Percentiles rank a stretch among this genome's conserved stretches.
phyloP scores from a whole-genome alignment of 2,329 filamentous ascomycete species.

The Cladosporium cucumerinum region DNA sequence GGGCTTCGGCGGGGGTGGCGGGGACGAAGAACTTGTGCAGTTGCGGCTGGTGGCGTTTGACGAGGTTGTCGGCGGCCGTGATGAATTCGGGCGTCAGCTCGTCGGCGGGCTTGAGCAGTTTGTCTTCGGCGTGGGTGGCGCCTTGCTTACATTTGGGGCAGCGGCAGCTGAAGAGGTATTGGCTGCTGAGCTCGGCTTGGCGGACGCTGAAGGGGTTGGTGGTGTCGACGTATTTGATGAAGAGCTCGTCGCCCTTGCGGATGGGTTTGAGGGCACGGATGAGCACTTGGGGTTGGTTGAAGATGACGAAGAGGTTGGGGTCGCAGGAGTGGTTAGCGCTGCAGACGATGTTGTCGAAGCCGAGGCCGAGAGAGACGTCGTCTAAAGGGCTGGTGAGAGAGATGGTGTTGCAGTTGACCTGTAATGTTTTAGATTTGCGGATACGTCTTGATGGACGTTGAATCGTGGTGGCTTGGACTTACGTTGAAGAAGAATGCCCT shows the following conservation, averaged over 20 bases:
- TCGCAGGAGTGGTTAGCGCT: slow-evolving; percentile 61
- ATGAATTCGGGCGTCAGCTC: slow-evolving; percentile 25
- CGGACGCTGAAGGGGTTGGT: slow-evolving; percentile 52
- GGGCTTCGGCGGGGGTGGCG: slow-evolving; percentile 19
- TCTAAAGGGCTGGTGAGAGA: slow-evolving; percentile 55
- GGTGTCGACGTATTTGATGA: slow-evolving; percentile 60
- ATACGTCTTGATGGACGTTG: not conserved
- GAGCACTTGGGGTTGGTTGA: slow-evolving; percentile 51
- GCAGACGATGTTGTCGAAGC: slow-evolving; percentile 53
- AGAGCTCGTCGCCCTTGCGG: slow-evolving; percentile 54
- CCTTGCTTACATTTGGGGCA: slow-evolving; percentile 51
- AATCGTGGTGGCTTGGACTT: not conserved
- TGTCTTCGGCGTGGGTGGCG: slow-evolving; percentile 39
- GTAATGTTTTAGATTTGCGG: slow-evolving; percentile 15
- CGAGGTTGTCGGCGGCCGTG: slow-evolving; percentile 23
- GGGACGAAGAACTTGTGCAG: slow-evolving; percentile 22
- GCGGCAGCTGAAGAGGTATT: slow-evolving; percentile 58
- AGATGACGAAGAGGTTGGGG: slow-evolving; percentile 57
- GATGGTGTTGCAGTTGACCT: slow-evolving; percentile 58
- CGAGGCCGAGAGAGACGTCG: slow-evolving; percentile 56
- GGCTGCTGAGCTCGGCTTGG: slow-evolving; percentile 49
- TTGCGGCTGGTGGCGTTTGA: slow-evolving; percentile 24
- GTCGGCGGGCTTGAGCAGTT: slow-evolving; percentile 36
- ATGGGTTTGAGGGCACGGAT: slow-evolving; percentile 54
- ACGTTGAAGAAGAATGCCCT: slow-evolving; percentile 24